phyloP scores from a whole-genome alignment of 305 asterid genomes.

The Fraxinus angustifolia region DNA sequence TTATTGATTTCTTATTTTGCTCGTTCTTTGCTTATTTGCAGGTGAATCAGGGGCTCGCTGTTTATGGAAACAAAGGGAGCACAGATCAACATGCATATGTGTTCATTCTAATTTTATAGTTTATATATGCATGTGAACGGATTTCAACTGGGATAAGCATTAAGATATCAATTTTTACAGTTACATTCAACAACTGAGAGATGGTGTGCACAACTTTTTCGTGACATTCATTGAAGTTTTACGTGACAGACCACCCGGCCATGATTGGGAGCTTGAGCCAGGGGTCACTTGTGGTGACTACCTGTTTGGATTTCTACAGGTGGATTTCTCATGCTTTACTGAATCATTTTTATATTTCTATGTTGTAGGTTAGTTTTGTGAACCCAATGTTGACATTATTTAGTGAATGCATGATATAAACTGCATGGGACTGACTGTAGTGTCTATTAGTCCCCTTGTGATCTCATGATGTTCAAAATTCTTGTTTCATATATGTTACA shows the following conservation, averaged over 20 bases:
- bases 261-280: slow-evolving; percentile 99
- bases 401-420: slow-evolving; percentile 12
- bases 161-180: slow-evolving; percentile 35
- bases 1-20: slow-evolving; percentile 9
- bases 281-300: slow-evolving; percentile 98
- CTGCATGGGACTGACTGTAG: neutral
- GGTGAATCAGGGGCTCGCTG: slow-evolving; percentile 95
- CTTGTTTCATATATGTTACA: neutral
- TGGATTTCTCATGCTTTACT: slow-evolving; percentile 20
- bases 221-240: slow-evolving; percentile 94
- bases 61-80: slow-evolving; percentile 99
- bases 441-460: slow-evolving; percentile 9
- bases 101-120: slow-evolving; percentile 18
- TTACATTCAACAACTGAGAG: slow-evolving; percentile 96
- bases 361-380: neutral
- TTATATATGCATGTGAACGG: slow-evolving; percentile 5
- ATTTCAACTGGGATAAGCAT: slow-evolving; percentile 11
- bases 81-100: slow-evolving; percentile 99
- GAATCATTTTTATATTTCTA: neutral
- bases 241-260: slow-evolving; percentile 99
- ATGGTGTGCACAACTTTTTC: slow-evolving; percentile 94
- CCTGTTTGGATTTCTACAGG: slow-evolving; percentile 94
- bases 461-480: slow-evolving; percentile 10
- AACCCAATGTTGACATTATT: neutral
- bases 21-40: slow-evolving; percentile 28